phyloP scores from a whole-genome alignment of 2,329 filamentous ascomycete genomes.

The Microdochium bolleyi region DNA sequence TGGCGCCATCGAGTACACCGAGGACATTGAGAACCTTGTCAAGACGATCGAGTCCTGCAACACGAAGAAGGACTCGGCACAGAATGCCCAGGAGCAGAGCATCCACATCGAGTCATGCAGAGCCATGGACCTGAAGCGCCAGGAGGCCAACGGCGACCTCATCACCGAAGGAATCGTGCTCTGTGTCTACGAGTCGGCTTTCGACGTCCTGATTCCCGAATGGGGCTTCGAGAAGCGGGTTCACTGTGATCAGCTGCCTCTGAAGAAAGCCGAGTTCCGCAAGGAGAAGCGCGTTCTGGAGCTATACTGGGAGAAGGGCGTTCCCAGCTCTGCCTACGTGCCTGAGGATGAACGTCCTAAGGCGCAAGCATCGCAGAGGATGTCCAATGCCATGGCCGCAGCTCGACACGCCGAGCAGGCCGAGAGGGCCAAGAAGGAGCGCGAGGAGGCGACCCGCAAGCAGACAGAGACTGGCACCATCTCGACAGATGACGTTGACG shows the following conservation, averaged over 20 bases:
- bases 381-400: constrained; percentile 67
- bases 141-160: constrained; percentile 81
- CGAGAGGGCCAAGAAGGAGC: constrained; percentile 73
- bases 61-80: constrained; percentile 97
- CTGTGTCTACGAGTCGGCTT: constrained; percentile 96
- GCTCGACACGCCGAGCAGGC: constrained; percentile 76
- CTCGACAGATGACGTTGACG: constrained; percentile 85
- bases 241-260: constrained; percentile 92
- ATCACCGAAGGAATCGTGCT: constrained; percentile 94
- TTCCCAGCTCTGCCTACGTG: constrained; percentile 90
- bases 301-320: constrained; percentile 99
- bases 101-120: constrained; percentile 97
- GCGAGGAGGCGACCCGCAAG: constrained; percentile 84
- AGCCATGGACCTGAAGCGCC: constrained; percentile 85
- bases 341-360: constrained; percentile 95
- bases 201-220: constrained; percentile 95
- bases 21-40: constrained; percentile 78
- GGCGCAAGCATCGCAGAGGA: constrained; percentile 64
- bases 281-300: constrained; percentile 93
- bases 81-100: constrained; percentile 96
- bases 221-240: constrained; percentile 99
- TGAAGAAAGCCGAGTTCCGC: constrained; percentile 99
- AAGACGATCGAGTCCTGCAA: constrained; percentile 96
- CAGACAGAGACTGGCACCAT: constrained; percentile 94
- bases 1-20: constrained; percentile 73